phyloP scores from a whole-genome alignment of 768 basidiomycete genomes.

The Sarcodon sp. region DNA sequence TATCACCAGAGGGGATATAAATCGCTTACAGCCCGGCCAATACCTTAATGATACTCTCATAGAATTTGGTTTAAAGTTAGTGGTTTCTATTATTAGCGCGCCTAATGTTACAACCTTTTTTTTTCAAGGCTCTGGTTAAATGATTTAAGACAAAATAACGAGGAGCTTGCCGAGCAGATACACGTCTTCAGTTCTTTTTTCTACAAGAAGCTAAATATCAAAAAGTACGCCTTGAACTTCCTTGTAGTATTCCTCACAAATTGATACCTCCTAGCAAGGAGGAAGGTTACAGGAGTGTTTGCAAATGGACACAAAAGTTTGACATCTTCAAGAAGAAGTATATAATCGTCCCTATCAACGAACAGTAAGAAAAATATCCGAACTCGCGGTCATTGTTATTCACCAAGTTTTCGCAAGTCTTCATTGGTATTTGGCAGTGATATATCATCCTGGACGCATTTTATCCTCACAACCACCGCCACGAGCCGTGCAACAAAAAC shows the following conservation, averaged over 20 bases:
- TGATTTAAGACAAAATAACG: constrained; percentile 38
- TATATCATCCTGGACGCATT: constrained; percentile 63
- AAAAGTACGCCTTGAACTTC: constrained; percentile 28
- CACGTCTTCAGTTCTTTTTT: constrained; percentile 98
- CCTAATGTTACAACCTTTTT: constrained; percentile 2
- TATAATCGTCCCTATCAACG: constrained; percentile 93
- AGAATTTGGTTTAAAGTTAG: constrained; percentile 90
- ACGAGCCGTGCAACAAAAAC: background rate
- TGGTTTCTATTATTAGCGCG: background rate
- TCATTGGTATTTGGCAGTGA: constrained; percentile 97
- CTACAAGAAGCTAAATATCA: constrained; percentile 83
- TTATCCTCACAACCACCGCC: constrained; percentile 32
- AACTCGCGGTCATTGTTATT: background rate
- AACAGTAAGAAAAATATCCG: constrained; percentile 48
- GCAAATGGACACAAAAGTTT: constrained; percentile 88
- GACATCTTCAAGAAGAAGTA: constrained; percentile 88
- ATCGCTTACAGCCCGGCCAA: constrained; percentile 64
- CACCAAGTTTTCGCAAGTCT: constrained; percentile 31
- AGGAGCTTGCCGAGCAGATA: constrained; percentile 55
- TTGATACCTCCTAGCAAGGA: constrained; percentile 23
- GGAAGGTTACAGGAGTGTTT: constrained; percentile 73
- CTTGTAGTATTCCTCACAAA: background rate
- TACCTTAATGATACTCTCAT: constrained; percentile 95
- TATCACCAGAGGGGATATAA: constrained; percentile 68
- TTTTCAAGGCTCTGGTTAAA: constrained; percentile 53